Conservation (phyloP, 73 alveolate species). For the Diophrys sp. region DNA sequence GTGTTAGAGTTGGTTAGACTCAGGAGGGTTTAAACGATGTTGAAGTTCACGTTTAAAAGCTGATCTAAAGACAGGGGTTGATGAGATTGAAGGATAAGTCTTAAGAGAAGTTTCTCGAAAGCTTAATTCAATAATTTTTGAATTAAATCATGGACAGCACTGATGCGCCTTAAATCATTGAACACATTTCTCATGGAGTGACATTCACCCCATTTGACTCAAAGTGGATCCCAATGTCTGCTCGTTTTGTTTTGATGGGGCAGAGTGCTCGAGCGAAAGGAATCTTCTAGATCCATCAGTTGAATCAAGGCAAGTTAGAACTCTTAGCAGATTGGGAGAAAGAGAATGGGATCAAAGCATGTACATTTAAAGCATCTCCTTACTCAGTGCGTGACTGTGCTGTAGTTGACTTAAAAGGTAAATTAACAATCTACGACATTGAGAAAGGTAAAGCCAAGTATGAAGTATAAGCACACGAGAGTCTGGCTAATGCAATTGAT, state of each 20-base stretch:
- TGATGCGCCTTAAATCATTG: constrained; percentile 95
- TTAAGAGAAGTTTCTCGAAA: no score
- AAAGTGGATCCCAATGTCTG: constrained; percentile 95
- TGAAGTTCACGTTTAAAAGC: no score
- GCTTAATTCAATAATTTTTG: neutral
- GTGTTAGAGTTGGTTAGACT: no score
- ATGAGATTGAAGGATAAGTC: no score
- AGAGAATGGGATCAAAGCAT: constrained; percentile 86
- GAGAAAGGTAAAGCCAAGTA: constrained; percentile 80
- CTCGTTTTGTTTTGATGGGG: constrained; percentile 94
- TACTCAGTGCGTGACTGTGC: constrained; percentile 87
- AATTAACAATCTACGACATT: constrained; percentile 82
- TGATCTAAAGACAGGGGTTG: no score
- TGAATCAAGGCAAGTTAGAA: constrained; percentile 53
- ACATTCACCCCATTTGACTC: constrained; percentile 94
- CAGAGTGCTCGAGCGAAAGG: constrained; percentile 98
- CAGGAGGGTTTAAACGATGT: no score
- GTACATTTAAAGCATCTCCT: constrained; percentile 94
- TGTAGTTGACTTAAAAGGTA: constrained; percentile 97
- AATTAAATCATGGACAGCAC: constrained; percentile 83
- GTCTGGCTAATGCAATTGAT: constrained; percentile 93
- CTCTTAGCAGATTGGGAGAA: constrained; percentile 49
- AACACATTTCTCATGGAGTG: constrained; percentile 75
- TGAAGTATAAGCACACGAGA: constrained; percentile 95
- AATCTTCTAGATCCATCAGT: constrained; percentile 87